Base-by-base conservation (phyloP, 2,329 filamentous ascomycete genomes). In the Metarhizium rileyi region DNA sequence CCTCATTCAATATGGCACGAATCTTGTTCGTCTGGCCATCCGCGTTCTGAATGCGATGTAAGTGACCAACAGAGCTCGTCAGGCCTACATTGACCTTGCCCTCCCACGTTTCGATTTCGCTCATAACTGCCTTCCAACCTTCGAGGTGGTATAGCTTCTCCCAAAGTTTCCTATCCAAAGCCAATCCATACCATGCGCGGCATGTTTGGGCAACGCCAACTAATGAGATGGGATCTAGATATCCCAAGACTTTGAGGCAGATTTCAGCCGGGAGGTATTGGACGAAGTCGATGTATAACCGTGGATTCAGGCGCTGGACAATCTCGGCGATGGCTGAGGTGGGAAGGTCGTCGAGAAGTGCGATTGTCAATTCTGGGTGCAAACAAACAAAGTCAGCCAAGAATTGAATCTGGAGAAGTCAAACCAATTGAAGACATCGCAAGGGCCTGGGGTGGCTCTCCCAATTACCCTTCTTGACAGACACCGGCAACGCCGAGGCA, bases 251-350 rank as follows among this genome's bases (percentile, higher is more conserved):
- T 61, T 94, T 86, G 42, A 93, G 83, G 53, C 89, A 94, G 59
- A 98, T 86, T 65, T 98, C 93, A 25, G 87, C 82, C 0, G 93
- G 93, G 1, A 98, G 79, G 59, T 88, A 83, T 55, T 81, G 74
- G 40, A 95, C 82, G 49, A 95, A 95, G 68, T 98, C 88, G 69
- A 96, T 91, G 66, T 96, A 90, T 3, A 97, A 82, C 47, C 90
- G 78, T 4, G 90, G 87, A 54, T 84, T 86, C 18, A 95, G 72
- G 55, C 84, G 80, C 49, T 90, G 80, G 44, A 95, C 87, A 48
- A 96, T 87, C 42, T 84, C 77, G 46, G 86, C 83, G 52, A 96
- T 83, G 48, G 83, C 80, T 6, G 86, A 86, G 1, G 89, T 94
- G 18, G 86, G 87, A 26, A 96, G 74, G 50, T 85, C 83, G 51